Evolutionary conservation across 768 basidiomycete genomes (phyloP).

Genomic region (Sutorius australiensis): DNA sequence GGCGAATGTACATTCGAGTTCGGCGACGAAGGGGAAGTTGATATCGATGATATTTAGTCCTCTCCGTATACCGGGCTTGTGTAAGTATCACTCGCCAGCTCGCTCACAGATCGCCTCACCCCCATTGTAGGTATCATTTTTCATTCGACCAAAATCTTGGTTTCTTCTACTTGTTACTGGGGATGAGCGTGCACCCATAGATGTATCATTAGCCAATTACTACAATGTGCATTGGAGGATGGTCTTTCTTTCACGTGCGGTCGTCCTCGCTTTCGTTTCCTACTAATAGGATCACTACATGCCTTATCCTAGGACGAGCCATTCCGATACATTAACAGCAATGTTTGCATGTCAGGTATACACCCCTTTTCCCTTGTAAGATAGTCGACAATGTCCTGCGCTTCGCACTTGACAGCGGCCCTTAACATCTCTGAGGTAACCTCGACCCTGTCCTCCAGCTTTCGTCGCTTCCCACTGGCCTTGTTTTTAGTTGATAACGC

Average conservation of each 20-base stretch:
- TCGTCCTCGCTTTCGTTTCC: background rate
- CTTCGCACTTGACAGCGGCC: conserved; percentile 59
- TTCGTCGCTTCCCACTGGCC: conserved; percentile 43
- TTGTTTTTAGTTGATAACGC: conserved; percentile 22
- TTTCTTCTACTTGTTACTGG: conserved; percentile 8
- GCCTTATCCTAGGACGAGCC: background rate
- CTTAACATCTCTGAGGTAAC: conserved; percentile 59
- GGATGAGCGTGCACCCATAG: conserved; percentile 22
- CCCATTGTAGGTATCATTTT: conserved; percentile 9
- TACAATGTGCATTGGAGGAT: conserved; percentile 17
- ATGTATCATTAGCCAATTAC: conserved; percentile 19
- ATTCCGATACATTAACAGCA: conserved; percentile 35
- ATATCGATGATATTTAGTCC: conserved; percentile 82
- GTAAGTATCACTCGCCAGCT: conserved; percentile 11
- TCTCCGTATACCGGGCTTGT: conserved; percentile 10
- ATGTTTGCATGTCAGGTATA: conserved; percentile 68
- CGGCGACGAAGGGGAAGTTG: conserved; percentile 82
- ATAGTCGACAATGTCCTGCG: conserved; percentile 69
- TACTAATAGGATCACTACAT: background rate
- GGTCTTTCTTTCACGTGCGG: conserved; percentile 3
- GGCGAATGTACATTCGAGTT: conserved; percentile 90
- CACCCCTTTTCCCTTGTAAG: conserved; percentile 66
- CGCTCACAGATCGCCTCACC: conserved; percentile 1
- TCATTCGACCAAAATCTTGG: conserved; percentile 7
- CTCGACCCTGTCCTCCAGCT: conserved; percentile 55